Percentiles rank a stretch among this genome's conserved stretches.
These are phyloP conservation scores for Jatropha podagrica DNA, from an alignment of 441 rosid species.

Conservation along the genomic window DNA sequence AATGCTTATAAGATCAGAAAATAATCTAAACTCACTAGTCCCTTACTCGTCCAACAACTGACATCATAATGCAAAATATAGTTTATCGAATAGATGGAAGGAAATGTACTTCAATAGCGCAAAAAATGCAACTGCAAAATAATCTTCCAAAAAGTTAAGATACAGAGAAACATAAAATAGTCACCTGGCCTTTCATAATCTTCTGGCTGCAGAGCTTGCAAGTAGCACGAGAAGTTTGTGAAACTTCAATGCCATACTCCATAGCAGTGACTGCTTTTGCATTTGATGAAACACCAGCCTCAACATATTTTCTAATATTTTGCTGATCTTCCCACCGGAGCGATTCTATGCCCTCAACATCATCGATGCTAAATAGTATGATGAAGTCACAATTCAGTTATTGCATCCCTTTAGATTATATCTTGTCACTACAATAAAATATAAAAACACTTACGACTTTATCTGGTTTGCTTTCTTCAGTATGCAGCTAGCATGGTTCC, in stretches of 20 bases:
- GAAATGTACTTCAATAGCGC: background rate
- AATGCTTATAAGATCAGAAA: background rate
- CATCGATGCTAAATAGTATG: conserved; percentile 54
- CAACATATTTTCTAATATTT: conserved; percentile 64
- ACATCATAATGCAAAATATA: background rate
- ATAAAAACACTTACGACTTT: conserved; percentile 57
- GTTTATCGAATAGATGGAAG: background rate
- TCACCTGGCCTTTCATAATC: conserved; percentile 90
- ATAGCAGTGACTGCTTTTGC: conserved; percentile 21
- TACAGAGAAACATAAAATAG: background rate
- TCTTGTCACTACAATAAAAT: conserved; percentile 5
- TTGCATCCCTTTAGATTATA: conserved; percentile 5
- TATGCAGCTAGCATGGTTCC: conserved; percentile 84
- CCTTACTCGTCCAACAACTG: background rate
- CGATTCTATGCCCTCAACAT: conserved; percentile 85
- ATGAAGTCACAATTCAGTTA: conserved; percentile 11
- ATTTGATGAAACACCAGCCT: conserved; percentile 39
- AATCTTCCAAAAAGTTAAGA: conserved; percentile 10
- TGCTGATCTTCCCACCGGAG: conserved; percentile 99
- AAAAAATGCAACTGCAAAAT: background rate
- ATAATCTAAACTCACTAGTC: background rate
- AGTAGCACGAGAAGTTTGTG: conserved; percentile 80
- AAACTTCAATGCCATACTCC: conserved; percentile 69
- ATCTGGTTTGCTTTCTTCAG: conserved; percentile 78
- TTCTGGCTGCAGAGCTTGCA: conserved; percentile 73